Conservation (phyloP, 140 eudicot species). For the Ambrosia hybrid region DNA sequence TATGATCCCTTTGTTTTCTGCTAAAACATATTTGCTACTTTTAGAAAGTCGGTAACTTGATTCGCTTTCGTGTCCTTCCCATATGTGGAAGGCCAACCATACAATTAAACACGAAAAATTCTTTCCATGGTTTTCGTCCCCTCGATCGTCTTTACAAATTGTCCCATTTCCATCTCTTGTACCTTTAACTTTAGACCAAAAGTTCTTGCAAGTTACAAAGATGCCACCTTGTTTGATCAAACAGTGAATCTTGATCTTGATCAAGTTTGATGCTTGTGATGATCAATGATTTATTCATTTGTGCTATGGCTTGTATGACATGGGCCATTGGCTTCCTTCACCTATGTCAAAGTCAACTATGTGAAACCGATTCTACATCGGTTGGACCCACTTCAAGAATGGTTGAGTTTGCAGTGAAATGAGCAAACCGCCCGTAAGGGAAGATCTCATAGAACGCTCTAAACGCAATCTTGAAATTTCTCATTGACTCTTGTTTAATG, state of each 20-base stretch:
- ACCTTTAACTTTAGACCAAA: constrained; percentile 32
- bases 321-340: constrained; percentile 59
- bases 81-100: constrained; percentile 45
- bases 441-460: constrained; percentile 45
- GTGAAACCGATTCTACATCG: constrained; percentile 29
- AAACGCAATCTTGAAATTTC: constrained; percentile 41
- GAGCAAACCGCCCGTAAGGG: constrained; percentile 53
- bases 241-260: constrained; percentile 21
- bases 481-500: constrained; percentile 37
- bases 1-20: constrained; percentile 42
- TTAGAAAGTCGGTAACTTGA: constrained; percentile 38
- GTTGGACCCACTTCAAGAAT: constrained; percentile 50
- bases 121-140: not conserved
- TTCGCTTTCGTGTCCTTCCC: constrained; percentile 34
- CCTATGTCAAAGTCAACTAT: constrained; percentile 54
- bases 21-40: constrained; percentile 34
- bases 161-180: constrained; percentile 28
- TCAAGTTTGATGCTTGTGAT: constrained; percentile 41
- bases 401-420: constrained; percentile 57
- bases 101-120: constrained; percentile 39
- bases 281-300: constrained; percentile 24
- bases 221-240: constrained; percentile 33
- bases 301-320: constrained; percentile 48
- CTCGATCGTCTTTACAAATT: not conserved
- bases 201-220: constrained; percentile 22